Conservation (phyloP, 2,329 filamentous ascomycete genomes). For the Botrytis tulipae region DNA sequence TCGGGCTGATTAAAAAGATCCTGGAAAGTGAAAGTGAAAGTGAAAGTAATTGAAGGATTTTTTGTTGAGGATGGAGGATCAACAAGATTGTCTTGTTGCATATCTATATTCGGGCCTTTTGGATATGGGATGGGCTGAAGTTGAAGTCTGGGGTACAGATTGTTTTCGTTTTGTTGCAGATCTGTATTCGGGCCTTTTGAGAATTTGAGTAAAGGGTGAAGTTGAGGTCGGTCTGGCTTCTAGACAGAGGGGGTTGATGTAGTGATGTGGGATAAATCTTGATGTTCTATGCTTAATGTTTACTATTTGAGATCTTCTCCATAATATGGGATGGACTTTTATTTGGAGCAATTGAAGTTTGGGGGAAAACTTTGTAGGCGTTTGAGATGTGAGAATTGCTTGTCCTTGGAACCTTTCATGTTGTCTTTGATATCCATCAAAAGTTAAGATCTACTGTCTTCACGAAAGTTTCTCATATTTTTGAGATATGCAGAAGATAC, state of each 20-base stretch:
- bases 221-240: neutral
- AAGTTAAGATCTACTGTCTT: neutral
- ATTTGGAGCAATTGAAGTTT: neutral
- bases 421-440: neutral
- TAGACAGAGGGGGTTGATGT: rapidly evolving
- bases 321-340: neutral
- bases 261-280: neutral
- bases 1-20: neutral
- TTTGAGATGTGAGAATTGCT: neutral
- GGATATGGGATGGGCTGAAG: no score
- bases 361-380: neutral
- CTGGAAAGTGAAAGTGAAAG: neutral
- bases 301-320: neutral
- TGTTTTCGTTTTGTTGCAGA: neutral
- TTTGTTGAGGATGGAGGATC: neutral
- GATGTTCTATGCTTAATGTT: neutral
- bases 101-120: neutral
- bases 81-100: neutral
- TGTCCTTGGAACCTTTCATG: no score
- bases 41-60: neutral
- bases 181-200: neutral
- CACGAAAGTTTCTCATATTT: rapidly evolving
- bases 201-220: neutral
- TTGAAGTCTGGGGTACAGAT: no score
- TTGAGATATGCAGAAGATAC: neutral